phyloP scores from a whole-genome alignment of 2,329 filamentous ascomycete species.

The Botrytis elliptica region DNA sequence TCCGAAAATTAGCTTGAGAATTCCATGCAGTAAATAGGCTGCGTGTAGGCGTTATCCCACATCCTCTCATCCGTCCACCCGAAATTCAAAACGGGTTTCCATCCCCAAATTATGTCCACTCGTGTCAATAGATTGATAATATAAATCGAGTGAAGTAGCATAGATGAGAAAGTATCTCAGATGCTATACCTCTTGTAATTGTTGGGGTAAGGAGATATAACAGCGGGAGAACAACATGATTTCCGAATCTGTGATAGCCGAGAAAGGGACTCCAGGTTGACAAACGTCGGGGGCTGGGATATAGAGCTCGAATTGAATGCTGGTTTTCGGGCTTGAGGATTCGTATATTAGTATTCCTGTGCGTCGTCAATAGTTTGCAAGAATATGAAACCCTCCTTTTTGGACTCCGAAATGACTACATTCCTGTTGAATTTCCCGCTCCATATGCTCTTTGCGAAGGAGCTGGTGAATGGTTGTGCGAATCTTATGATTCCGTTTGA shows the following conservation, averaged over 20 bases:
- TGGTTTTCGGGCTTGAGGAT: background rate
- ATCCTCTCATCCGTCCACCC: background rate
- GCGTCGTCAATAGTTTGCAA: background rate
- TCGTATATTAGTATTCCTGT: fast-evolving
- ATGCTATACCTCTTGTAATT: background rate
- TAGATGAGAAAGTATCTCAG: background rate
- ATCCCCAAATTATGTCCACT: background rate
- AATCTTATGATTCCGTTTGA: background rate
- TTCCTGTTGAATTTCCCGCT: background rate
- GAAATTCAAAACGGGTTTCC: background rate
- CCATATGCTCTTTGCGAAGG: background rate
- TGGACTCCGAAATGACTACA: background rate
- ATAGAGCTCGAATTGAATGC: background rate
- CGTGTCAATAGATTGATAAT: background rate
- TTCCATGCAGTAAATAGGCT: background rate
- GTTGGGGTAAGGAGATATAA: background rate
- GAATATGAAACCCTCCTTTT: background rate
- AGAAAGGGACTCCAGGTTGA: background rate
- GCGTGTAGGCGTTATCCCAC: background rate
- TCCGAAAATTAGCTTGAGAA: background rate
- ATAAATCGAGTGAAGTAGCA: background rate
- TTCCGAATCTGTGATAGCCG: background rate
- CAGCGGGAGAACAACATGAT: background rate
- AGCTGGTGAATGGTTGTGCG: background rate
- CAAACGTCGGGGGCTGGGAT: background rate